Conservation (phyloP, 306 rosid genomes). For the Lagenaria siceraria region DNA sequence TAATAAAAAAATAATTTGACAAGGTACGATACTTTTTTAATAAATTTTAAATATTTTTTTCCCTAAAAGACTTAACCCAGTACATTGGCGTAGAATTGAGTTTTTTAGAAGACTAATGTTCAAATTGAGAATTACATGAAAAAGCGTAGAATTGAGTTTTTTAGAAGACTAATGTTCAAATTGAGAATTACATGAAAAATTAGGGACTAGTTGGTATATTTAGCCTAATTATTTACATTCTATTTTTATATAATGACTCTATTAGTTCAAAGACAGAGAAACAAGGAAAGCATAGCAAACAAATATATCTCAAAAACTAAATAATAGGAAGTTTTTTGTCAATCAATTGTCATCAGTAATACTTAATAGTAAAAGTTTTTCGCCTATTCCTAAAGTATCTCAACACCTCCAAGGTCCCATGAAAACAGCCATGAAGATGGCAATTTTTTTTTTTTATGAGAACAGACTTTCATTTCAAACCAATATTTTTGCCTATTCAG, state of each 20-base stretch:
- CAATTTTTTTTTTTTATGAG: not conserved
- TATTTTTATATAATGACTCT: not conserved
- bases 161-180: not conserved
- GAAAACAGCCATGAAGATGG: not conserved
- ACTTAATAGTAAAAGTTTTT: not conserved
- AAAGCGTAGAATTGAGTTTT: not conserved
- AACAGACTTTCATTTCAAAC: not conserved
- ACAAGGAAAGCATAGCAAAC: not conserved
- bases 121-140: not conserved
- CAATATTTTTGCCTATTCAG: not conserved
- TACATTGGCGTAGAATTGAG: not conserved
- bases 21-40: not conserved
- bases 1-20: not conserved
- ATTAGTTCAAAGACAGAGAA: not conserved
- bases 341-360: not conserved
- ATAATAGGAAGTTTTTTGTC: not conserved
- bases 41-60: too few species aligned
- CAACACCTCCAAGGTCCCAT: not conserved
- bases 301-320: not conserved
- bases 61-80: too few species aligned
- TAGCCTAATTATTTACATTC: not conserved
- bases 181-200: not conserved
- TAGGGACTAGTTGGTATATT: not conserved
- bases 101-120: not conserved
- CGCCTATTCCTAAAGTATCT: not conserved